Evolutionary conservation across 768 basidiomycete genomes (phyloP), one percentile per base, ranked within the genome.

Genomic region (Russula sp.): DNA sequence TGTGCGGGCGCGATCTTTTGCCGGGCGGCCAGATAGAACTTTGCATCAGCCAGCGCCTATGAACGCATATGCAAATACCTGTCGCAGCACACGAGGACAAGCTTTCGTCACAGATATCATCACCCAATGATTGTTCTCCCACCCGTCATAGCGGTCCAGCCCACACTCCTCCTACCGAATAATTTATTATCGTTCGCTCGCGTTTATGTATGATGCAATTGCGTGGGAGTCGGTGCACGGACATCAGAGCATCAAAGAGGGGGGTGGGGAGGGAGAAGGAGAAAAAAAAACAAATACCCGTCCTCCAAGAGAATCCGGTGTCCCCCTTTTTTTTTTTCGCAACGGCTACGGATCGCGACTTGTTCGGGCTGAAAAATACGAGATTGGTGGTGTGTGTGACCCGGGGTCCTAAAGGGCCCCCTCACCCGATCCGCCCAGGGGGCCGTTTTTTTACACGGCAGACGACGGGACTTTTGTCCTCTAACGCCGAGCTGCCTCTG

Each of bases 301-400:
- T 16, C 40, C 31, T 45, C 13, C 16, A 48, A 22, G 45, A 20
- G 35, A 48, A 53, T 27, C 20, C 49, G 20, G 20, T 16, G 45
- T 44, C 10, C 13, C n/a, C 39, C 8, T 44, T 44, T 18, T 18
- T n/a, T 44, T 44, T 47, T 48, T 6, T 13, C 39, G 13, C n/a
- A 34, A 57, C 48, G 63, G 63, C 63, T 64, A 45, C 58, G 49
- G 63, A 64, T 64, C 63, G 63, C 63, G 63, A 44, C 48, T 44
- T 51, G 48, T 64, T 55, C 63, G 63, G 63, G 63, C 34, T 60
- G 58, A 44, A 50, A 49, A 50, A 49, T 50, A 42, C 48, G 53
- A 40, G 47, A 42, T 51, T 39, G 39, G 37, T 54, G 20, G 48
- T 55, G 53, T 51, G 47, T 60, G 53, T 60, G 55, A 35, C 52